phyloP scores from a whole-genome alignment of 1,284 basidiomycete genomes.

The Ustilago shanxiensis region DNA sequence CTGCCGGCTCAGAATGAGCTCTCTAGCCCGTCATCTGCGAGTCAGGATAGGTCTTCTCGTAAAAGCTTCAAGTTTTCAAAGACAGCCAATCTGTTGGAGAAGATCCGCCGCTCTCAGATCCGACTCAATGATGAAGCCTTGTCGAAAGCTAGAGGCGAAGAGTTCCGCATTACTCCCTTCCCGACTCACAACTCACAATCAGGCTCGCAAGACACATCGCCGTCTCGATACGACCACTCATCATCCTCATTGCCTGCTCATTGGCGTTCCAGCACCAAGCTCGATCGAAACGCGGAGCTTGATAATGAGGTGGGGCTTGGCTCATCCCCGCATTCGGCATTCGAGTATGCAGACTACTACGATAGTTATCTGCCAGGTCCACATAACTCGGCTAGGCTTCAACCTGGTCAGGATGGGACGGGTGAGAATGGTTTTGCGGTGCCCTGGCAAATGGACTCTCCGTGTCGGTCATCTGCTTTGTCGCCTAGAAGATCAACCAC shows the following conservation, averaged over 20 bases:
- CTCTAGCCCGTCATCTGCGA: neutral
- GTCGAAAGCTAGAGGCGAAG: conserved; percentile 12
- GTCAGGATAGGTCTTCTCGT: neutral
- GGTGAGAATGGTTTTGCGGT: neutral
- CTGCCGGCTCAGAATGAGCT: neutral
- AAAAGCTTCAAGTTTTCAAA: conserved; percentile 23
- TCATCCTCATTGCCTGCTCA: conserved; percentile 16
- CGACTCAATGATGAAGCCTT: conserved; percentile 36
- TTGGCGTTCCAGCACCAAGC: conserved; percentile 19
- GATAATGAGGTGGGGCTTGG: neutral
- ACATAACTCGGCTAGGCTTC: neutral
- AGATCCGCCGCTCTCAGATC: conserved; percentile 34
- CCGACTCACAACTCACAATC: neutral
- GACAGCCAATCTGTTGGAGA: conserved; percentile 24
- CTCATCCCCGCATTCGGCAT: conserved; percentile 31
- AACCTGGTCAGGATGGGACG: neutral
- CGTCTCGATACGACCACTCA: conserved; percentile 8
- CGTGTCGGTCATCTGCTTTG: conserved; percentile 30
- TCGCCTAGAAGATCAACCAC: conserved; percentile 22
- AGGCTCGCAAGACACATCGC: neutral
- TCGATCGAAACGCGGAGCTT: neutral
- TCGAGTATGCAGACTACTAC: conserved; percentile 40
- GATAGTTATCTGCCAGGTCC: conserved; percentile 10
- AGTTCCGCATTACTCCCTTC: neutral
- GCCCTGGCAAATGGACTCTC: conserved; percentile 24